Evolutionary conservation across 2,329 filamentous ascomycete species (phyloP), one percentile per base, ranked within the genome.

Genomic region (Diatrype stigma): DNA sequence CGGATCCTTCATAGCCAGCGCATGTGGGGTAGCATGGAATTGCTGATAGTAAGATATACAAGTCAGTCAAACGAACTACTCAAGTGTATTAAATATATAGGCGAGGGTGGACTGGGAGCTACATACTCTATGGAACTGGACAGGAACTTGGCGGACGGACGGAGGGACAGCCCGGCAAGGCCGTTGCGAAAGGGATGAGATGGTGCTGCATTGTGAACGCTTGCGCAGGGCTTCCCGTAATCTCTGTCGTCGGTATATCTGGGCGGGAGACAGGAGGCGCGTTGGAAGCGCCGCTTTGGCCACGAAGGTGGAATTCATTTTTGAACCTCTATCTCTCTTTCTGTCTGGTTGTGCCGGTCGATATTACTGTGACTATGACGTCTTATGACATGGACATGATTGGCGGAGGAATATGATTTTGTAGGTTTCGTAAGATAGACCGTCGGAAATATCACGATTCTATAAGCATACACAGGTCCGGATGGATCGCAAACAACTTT

Each of bases 1-100:
- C 1, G 94, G 94, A 63, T 99, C 89, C 67, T 89, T 82, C 35
- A 82, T 72, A 5, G 77, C 77, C 21, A 75, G 65, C 6, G 68
- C 61, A 42, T 70, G 70, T 42, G 70, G 65, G 42, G 85, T 86
- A 22, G 83, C 81, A 66, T 86, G 85, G 67, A 86, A 89, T 30
- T 73, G 61, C 72, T 84, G 51, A 42, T 12, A 44, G 40, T 14
- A 14, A 28, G 11, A 44, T 16, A 10, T 11, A 19, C 21, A 37
- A 17, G 34, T 37, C 16, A 37, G 34, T 17, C 34, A 16, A 37
- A 16, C 34, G 6, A 37, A 5, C 34, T 14, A 34, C 14, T 14
- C 30, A 7, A 7, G 7, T 7, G 14, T 34, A 34, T 14, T 34
- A 34, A 34, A 34, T 6, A 37, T 16, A 37, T 22, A 40, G 8